A percentile compares a stretch with the other conserved stretches of the same genome.
phyloP scores from a whole-genome alignment of 306 rosid genomes.

The Betula pendula region DNA sequence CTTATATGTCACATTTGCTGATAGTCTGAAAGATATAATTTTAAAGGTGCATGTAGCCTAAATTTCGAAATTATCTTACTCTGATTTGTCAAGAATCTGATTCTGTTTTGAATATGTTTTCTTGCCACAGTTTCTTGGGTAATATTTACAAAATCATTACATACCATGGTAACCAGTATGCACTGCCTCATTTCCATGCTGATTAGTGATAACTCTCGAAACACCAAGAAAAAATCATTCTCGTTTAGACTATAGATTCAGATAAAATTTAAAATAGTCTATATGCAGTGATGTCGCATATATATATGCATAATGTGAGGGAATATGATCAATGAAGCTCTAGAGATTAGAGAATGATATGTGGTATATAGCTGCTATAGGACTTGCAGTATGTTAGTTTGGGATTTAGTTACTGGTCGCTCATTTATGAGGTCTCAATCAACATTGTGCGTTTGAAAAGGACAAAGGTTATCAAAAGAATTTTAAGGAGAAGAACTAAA shows the following conservation, averaged over 20 bases:
- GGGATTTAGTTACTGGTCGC: neutral
- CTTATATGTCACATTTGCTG: conserved; percentile 18
- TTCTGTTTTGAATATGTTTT: neutral
- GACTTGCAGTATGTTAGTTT: neutral
- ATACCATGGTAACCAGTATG: neutral
- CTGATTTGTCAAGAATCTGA: neutral
- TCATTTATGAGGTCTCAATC: neutral
- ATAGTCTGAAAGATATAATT: conserved; percentile 10
- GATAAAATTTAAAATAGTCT: neutral
- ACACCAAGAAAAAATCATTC: neutral
- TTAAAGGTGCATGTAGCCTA: neutral
- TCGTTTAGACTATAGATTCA: neutral
- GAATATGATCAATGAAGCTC: neutral
- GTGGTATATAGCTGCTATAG: neutral
- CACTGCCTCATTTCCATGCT: neutral
- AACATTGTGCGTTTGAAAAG: too few species aligned
- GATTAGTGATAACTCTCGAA: neutral
- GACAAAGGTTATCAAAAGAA: too few species aligned
- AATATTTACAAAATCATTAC: neutral
- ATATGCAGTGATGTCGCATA: neutral
- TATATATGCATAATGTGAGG: neutral
- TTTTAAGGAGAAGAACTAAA: neutral
- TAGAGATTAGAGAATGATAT: neutral
- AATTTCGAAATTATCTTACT: neutral
- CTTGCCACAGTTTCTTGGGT: neutral